Evolutionary conservation across 2,329 filamentous ascomycete genomes (phyloP), one percentile per base, ranked within the genome.

Genomic region (Rhynchosporium agropyri): DNA sequence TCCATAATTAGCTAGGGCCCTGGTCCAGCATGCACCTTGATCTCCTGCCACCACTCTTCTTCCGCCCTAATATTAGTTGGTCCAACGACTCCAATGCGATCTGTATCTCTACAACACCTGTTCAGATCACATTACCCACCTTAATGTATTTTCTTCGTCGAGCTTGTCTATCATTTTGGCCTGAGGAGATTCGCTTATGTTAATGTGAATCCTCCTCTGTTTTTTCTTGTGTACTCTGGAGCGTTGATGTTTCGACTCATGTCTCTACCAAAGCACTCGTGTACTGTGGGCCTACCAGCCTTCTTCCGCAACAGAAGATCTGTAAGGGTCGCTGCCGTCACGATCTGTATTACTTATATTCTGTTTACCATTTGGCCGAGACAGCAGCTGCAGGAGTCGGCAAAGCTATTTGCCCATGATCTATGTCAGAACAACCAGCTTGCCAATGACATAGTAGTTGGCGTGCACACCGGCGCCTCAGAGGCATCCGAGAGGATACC

Each of bases 381-480:
- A 15, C 53, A 43, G 2, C 7, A 55, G 4, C 51, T 13, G 6
- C 36, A 12, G 43, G 20, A 20, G 1, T 45, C 53, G 6, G 9
- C 3, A 29, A 38, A 43, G 10, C 26, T 56, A 4, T 45, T 56
- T 31, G 9, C 38, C 10, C 28, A 29, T 7, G 29, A n/a, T 38
- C 38, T 29, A 31, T 56, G 53, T n/a, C 53, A 20, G 3, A 38
- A 56, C 31, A n/a, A 5, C 26, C 20, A 56, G 13, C 20, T 56
- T 31, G 53, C 53, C 26, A 31, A 45, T 12, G 31, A 31, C 40
- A 53, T 66, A 13, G 62, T 66, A 28, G 74, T 85, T 31, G 73
- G 85, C 54, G 73, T 85, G 59, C 85, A 85, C 74, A 85, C 84
- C 5, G 83, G 83, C 38, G 82, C 83, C 2, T 82, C 80, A 29